Conservation (phyloP, 2,329 filamentous ascomycete genomes). For the Cytospora chrysosperma region DNA sequence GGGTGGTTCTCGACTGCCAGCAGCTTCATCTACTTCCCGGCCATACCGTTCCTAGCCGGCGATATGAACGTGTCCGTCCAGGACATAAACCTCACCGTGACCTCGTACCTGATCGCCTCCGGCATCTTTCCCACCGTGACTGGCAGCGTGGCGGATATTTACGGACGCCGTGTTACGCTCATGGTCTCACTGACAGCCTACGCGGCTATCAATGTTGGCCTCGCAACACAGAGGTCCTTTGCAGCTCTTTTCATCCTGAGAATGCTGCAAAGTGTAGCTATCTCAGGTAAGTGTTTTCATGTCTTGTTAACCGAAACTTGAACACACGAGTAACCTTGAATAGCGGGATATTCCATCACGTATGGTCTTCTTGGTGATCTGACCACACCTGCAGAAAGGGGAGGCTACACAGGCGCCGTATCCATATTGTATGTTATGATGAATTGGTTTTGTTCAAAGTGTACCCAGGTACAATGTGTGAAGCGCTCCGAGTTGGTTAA, state of each 20-base stretch:
- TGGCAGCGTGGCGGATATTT: conserved; percentile 22
- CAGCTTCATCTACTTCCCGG: conserved; percentile 14
- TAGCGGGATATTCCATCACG: background rate
- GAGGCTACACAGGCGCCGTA: background rate
- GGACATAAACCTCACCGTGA: conserved; percentile 21
- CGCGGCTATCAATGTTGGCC: conserved; percentile 16
- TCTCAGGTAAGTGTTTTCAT: background rate
- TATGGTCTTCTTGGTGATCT: conserved; percentile 5
- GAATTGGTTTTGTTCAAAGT: background rate
- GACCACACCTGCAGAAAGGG: background rate
- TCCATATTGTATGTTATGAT: background rate
- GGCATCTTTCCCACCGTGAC: conserved; percentile 25
- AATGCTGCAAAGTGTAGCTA: conserved; percentile 24
- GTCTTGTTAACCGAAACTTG: too few relatives aligned
- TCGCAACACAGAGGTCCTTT: conserved; percentile 19
- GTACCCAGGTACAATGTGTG: background rate
- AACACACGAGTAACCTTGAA: background rate
- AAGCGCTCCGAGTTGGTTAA: background rate
- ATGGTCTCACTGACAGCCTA: conserved; percentile 15
- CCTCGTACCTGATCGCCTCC: conserved; percentile 18
- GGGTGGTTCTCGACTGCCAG: conserved; percentile 10
- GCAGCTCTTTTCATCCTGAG: conserved; percentile 19
- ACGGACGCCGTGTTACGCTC: conserved; percentile 20
- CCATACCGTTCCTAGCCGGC: background rate
- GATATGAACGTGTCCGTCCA: conserved; percentile 19